Conservation (phyloP, 257 asterid genomes). For the Solanum phureja region DNA sequence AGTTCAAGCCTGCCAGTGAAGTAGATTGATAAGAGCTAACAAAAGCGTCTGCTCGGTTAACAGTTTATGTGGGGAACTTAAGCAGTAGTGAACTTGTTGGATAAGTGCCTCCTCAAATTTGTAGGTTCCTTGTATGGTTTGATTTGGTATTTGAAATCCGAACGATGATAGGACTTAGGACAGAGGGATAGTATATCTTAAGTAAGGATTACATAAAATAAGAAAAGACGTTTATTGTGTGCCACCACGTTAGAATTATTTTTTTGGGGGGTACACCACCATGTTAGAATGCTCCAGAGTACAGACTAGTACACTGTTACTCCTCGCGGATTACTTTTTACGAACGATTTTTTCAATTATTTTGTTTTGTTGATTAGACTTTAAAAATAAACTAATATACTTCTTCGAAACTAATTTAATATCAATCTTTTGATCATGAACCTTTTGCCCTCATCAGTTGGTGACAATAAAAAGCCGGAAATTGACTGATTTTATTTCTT, state of each 20-base stretch:
- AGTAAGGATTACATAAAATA: neutral
- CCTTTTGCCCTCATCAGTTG: neutral
- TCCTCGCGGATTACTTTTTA: neutral
- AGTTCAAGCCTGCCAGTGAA: neutral
- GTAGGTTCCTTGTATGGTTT: neutral
- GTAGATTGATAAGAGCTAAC: neutral
- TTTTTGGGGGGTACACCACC: neutral
- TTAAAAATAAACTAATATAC: neutral
- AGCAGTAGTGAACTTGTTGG: neutral
- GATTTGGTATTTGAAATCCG: neutral
- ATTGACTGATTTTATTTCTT: neutral
- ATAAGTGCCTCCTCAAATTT: neutral
- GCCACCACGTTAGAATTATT: neutral
- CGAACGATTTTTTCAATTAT: neutral
- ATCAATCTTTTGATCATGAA: neutral
- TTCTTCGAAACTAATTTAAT: neutral
- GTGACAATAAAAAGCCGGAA: neutral
- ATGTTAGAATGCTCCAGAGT: neutral
- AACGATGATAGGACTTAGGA: neutral
- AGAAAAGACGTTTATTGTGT: neutral
- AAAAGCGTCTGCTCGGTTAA: neutral
- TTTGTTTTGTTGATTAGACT: neutral
- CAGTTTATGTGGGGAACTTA: neutral
- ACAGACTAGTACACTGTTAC: neutral
- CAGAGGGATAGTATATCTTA: neutral